Evolutionary conservation across 495 filamentous ascomycete species (phyloP).

Genomic region (Tuber melanosporum): DNA sequence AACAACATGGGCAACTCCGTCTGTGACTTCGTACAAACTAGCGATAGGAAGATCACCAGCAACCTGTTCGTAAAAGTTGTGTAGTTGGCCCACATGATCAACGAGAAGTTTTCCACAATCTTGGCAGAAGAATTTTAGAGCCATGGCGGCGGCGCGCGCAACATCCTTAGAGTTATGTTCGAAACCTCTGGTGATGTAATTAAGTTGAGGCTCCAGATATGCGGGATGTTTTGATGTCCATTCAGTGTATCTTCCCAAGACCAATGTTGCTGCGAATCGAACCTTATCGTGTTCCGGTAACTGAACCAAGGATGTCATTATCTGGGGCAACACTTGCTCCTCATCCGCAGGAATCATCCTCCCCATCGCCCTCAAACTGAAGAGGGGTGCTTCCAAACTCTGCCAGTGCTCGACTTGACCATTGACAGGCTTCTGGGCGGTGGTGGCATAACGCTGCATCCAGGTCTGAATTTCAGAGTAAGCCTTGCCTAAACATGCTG

Average conservation of each 20-base stretch:
- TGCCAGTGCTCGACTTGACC: conserved; percentile 87
- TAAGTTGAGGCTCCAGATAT: conserved; percentile 80
- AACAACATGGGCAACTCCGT: conserved; percentile 86
- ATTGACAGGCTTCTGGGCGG: conserved; percentile 44
- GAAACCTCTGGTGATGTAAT: conserved; percentile 90
- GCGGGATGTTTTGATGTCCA: conserved; percentile 95
- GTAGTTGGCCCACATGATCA: conserved; percentile 71
- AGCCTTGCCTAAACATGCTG: conserved; percentile 82
- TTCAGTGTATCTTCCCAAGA: conserved; percentile 89
- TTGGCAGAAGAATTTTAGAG: conserved; percentile 91
- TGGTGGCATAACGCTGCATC: conserved; percentile 70
- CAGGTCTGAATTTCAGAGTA: conserved; percentile 76
- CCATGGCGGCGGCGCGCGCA: conserved; percentile 79
- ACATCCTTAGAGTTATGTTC: conserved; percentile 78
- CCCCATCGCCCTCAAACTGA: conserved; percentile 93
- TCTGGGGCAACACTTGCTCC: conserved; percentile 71
- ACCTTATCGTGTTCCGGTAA: conserved; percentile 95
- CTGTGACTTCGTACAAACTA: conserved; percentile 92
- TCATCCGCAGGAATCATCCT: conserved; percentile 91
- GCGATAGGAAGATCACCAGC: conserved; percentile 72
- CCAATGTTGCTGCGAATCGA: conserved; percentile 94
- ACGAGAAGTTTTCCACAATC: conserved; percentile 84
- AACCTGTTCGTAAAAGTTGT: conserved; percentile 83
- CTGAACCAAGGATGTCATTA: conserved; percentile 85
- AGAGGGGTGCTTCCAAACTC: conserved; percentile 87